Percentiles rank a stretch among this genome's conserved stretches.
Evolutionary conservation across 73 alveolate genomes (phyloP).

Genomic region (Paramecium caudatum): DNA sequence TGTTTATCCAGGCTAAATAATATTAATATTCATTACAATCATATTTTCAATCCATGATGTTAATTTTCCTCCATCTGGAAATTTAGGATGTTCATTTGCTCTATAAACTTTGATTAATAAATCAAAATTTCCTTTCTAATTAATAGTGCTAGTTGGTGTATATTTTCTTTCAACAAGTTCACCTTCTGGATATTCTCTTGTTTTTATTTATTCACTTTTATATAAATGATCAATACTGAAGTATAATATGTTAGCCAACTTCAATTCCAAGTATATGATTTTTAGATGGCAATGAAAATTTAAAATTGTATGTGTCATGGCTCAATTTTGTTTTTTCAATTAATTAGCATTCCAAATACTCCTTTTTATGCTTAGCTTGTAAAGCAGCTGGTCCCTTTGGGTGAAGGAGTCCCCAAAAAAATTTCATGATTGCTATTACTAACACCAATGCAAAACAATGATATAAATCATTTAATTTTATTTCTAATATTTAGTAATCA

Average conservation of each 20-base stretch:
- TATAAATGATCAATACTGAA: constrained; percentile 11
- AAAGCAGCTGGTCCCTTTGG: constrained; percentile 3
- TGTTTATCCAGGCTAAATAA: constrained; percentile 32
- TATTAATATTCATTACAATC: not conserved
- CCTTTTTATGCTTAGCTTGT: not conserved
- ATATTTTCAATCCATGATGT: constrained; percentile 60
- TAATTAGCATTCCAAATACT: constrained; percentile 10
- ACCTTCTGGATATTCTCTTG: constrained; percentile 64
- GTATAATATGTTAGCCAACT: constrained; percentile 39
- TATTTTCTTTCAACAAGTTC: constrained; percentile 70
- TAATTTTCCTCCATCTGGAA: constrained; percentile 66
- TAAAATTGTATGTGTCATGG: constrained; percentile 73
- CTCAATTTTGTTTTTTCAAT: constrained; percentile 65
- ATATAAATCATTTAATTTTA: constrained; percentile 31
- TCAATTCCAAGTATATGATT: constrained; percentile 52
- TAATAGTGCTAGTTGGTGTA: constrained; percentile 69
- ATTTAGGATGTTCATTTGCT: constrained; percentile 30
- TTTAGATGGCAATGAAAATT: too few species aligned
- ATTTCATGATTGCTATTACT: not conserved
- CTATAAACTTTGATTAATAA: constrained; percentile 53
- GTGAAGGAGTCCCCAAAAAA: not conserved
- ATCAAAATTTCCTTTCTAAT: constrained; percentile 51
- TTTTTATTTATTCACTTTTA: constrained; percentile 42
- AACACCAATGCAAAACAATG: not conserved
- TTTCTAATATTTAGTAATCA: constrained; percentile 9